A percentile compares a stretch with the other conserved stretches of the same genome.
Conservation (phyloP, 1,284 basidiomycete genomes). For the Papiliotrema flavescens region DNA sequence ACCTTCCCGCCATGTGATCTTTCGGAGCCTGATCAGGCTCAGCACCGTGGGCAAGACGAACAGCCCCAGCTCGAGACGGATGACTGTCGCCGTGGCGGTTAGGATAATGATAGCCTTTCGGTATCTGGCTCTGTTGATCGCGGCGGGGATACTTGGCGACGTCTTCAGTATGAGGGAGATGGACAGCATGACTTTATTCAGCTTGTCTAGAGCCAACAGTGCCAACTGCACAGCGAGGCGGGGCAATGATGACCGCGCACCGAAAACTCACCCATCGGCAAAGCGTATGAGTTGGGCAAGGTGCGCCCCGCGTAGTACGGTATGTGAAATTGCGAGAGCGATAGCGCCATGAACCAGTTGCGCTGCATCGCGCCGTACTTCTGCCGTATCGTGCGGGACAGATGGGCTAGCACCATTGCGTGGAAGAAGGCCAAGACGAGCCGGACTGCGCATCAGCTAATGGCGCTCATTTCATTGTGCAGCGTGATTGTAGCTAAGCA, state of each 20-base stretch:
- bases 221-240: no score
- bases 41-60: slow-evolving; percentile 63
- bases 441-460: no score
- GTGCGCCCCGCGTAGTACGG: slow-evolving; percentile 91
- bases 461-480: no score
- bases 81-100: slow-evolving; percentile 65
- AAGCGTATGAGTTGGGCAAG: slow-evolving; percentile 88
- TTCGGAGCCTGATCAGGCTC: slow-evolving; percentile 55
- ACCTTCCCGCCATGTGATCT: slow-evolving; percentile 53
- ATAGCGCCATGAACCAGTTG: neutral
- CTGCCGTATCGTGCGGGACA: neutral
- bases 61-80: slow-evolving; percentile 75
- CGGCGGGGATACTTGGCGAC: neutral
- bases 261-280: slow-evolving; percentile 38
- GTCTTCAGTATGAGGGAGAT: neutral
- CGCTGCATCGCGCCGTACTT: neutral
- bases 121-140: neutral
- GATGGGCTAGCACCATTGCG: neutral
- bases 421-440: neutral
- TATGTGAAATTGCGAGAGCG: slow-evolving; percentile 79
- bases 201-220: neutral
- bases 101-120: slow-evolving; percentile 45
- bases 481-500: neutral
- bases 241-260: no score
- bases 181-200: neutral